Base-by-base conservation (phyloP, 306 rosid species). In the Lathyrus aphaca region DNA sequence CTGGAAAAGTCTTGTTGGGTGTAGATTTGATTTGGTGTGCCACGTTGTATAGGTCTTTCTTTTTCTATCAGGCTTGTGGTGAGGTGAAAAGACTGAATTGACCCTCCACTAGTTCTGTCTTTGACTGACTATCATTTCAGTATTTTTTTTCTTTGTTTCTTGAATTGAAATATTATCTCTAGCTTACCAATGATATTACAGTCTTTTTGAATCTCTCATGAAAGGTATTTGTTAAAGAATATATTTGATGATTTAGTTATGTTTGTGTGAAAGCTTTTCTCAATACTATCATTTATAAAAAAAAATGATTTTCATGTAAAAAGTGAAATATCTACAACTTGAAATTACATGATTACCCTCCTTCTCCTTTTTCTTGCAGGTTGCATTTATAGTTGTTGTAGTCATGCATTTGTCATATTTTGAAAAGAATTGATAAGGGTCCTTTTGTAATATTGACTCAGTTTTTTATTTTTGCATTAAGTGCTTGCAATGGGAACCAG, bases 401-500 rank as follows among this genome's bases (percentile, higher is more conserved):
- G 19, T 51, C 11, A 55, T 72, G 79, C 63, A 73, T 77, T 71
- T 32, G 29, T 59, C 60, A 50, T 50, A 67, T 17, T 64, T 51
- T 65, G 62, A 17, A 3, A 18, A 60, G 82, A 61, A 73, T 68
- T 64, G 18, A 40, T 19, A 8, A 49, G 43, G 69, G 48, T 59
- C 70, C 55, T 48, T 68, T 32, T 21, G 23, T 35, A 60, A 27
- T 21, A 35, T 39, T 42, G 49, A 42, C 35, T 25, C 35, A 4
- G 1, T 37, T 40, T 25, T 65, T 64, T 49, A 21, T 49, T 18
- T 38, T 9, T 68, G 49, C 42, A 5, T 45, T 66, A 43, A 73
- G 79, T 39, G 71, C 75, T 68, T 23, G 25, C 37, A 30, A 93
- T 93, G 97, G 97, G 89, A 71, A 85, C 75, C 45, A 88, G 83